Evolutionary conservation across 495 filamentous ascomycete genomes (phyloP), one percentile per base, ranked within the genome.

Genomic region (Lasiosphaeriaceae sp.): DNA sequence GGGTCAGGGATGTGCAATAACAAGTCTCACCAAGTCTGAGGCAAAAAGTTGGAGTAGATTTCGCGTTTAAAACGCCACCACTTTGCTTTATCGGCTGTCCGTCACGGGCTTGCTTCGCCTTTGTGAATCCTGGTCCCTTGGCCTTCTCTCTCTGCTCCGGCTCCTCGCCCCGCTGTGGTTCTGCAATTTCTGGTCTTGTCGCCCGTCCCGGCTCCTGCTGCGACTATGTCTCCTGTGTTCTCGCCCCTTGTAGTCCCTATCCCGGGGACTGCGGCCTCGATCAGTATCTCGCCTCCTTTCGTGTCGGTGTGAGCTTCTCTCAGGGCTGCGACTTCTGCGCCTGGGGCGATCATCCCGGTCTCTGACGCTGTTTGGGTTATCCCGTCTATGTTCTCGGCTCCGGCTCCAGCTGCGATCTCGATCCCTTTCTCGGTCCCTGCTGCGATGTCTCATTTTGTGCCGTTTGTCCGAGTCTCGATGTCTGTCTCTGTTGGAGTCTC

Each of bases 401-500:
- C 67, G 70, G 51, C 70, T 75, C 16, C 67, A 55, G 52, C 73
- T 68, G 11, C 70, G 57, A 35, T 65, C 55, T 20, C 63, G 62
- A 4, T 61, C 58, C 14, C 50, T 43, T 16, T 62, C 58, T 2
- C 65, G 43, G 6, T 67, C 56, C 31, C 65, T 50, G 48, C 71
- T 66, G 62, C 70, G 64, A 60, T 71, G 66, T 54, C 74, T 64
- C 57, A 66, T 69, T 46, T 64, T 61, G 46, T 73, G 71, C 26
- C 64, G 65, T 52, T 66, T 66, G 14, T 72, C 68, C 20, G 68
- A 60, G 37, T 74, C 66, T 41, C 62, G 61, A 23, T 68, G 65
- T 24, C 57, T 65, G 14, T 63, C 63, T 24, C 59, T 63, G 19
- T 62, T 54, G 35, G 34, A 57, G 50, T 62, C 65, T 41, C 29